phyloP scores from a whole-genome alignment of 495 filamentous ascomycete genomes.

The Talaromyces thailandensis region DNA sequence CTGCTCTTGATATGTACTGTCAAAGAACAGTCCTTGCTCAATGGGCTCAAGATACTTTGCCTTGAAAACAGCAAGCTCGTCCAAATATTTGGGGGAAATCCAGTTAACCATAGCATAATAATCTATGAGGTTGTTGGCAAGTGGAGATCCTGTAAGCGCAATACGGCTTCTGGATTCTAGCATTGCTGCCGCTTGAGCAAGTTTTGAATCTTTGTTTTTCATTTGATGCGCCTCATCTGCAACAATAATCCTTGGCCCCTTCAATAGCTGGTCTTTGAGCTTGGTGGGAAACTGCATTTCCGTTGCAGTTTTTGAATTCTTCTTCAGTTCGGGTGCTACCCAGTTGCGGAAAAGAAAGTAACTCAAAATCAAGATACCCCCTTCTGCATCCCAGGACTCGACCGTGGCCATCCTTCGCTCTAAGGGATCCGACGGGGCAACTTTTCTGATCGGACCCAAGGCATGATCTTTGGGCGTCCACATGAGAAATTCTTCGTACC shows the following conservation, averaged over 20 bases:
- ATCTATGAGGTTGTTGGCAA: slow-evolving; percentile 74
- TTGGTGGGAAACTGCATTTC: slow-evolving; percentile 23
- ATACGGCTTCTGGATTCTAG: slow-evolving; percentile 67
- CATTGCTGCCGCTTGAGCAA: slow-evolving; percentile 40
- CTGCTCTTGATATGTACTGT: slow-evolving; percentile 46
- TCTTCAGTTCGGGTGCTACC: slow-evolving; percentile 25
- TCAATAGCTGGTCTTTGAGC: slow-evolving; percentile 39
- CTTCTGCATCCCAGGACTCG: slow-evolving; percentile 48
- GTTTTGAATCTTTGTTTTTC: slow-evolving; percentile 50
- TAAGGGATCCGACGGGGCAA: slow-evolving; percentile 23
- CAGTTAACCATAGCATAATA: slow-evolving; percentile 85
- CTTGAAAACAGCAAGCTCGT: slow-evolving; percentile 54
- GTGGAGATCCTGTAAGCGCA: slow-evolving; percentile 78
- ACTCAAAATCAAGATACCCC: slow-evolving; percentile 68
- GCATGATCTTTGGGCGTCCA: slow-evolving; percentile 48
- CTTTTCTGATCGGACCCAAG: slow-evolving; percentile 44
- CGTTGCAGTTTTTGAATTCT: slow-evolving; percentile 14
- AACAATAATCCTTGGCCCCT: slow-evolving; percentile 64
- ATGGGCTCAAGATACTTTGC: slow-evolving; percentile 66
- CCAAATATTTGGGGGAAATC: slow-evolving; percentile 74
- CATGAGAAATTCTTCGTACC: slow-evolving; percentile 63
- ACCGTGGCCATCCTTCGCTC: slow-evolving; percentile 35
- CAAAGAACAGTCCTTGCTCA: slow-evolving; percentile 52
- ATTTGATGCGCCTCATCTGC: slow-evolving; percentile 81
- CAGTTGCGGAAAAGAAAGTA: slow-evolving; percentile 56